phyloP scores from a whole-genome alignment of 495 filamentous ascomycete genomes.

The Xanthoparmelia taractica region DNA sequence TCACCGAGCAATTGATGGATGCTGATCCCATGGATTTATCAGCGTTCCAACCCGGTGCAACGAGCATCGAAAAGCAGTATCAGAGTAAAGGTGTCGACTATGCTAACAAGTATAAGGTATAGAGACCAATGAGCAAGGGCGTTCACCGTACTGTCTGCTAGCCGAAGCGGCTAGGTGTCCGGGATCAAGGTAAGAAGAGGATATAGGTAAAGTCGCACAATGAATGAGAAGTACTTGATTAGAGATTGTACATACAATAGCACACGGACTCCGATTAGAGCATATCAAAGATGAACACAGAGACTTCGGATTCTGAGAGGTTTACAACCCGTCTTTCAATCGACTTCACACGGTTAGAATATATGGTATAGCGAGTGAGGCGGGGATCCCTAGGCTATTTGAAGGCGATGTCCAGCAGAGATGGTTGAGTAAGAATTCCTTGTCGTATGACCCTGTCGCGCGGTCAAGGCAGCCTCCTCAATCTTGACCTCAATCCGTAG shows the following conservation, averaged over 20 bases:
- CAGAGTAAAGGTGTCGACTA: conserved; percentile 29
- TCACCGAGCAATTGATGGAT: conserved; percentile 50
- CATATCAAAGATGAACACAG: not conserved
- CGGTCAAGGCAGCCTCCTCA: not conserved
- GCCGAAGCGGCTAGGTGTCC: not conserved
- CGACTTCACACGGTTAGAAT: not conserved
- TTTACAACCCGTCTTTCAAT: too few relatives aligned
- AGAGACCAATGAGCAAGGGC: conserved; percentile 46
- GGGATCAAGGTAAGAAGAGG: not conserved
- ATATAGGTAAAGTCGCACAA: not conserved
- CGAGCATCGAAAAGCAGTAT: conserved; percentile 36
- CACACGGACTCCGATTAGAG: not conserved
- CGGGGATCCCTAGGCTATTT: not conserved
- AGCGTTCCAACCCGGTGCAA: conserved; percentile 32
- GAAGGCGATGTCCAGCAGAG: not conserved
- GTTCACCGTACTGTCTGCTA: conserved; percentile 55
- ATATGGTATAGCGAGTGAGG: not conserved
- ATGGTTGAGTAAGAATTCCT: not conserved
- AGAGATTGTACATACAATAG: not conserved
- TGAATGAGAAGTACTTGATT: not conserved
- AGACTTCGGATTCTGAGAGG: too few relatives aligned
- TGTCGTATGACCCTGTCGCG: too few relatives aligned
- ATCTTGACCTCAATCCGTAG: not conserved
- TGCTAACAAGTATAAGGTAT: conserved; percentile 32
- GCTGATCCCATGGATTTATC: conserved; percentile 40